phyloP scores from a whole-genome alignment of 208 protist species.

The Trypanosoma boissoni region DNA sequence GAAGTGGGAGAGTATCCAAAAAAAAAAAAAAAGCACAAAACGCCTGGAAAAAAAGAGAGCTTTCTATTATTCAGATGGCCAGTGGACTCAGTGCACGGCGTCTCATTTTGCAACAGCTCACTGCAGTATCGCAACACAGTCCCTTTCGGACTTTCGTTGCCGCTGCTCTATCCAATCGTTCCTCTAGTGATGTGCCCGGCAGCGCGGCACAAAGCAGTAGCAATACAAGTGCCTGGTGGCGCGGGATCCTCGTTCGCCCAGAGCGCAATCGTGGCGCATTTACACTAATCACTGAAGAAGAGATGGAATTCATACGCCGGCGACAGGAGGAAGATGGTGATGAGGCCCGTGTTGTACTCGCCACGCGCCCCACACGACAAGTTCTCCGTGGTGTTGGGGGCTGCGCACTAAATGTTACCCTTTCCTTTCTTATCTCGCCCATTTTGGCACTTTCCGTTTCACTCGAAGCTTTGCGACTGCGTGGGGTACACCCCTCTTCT shows the following conservation, averaged over 20 bases:
- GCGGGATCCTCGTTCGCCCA: conserved; percentile 13
- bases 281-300: conserved; percentile 61
- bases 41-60: neutral
- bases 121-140: conserved; percentile 55
- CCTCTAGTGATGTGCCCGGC: neutral
- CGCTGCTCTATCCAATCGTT: conserved; percentile 20
- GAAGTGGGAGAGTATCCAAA: no score
- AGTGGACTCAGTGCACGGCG: conserved; percentile 49
- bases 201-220: neutral
- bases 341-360: conserved; percentile 67
- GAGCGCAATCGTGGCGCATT: conserved; percentile 28
- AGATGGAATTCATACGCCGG: conserved; percentile 59
- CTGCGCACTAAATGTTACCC: conserved; percentile 38
- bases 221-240: no score
- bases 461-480: conserved; percentile 49
- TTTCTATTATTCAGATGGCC: no score
- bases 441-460: conserved; percentile 61
- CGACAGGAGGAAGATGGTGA: conserved; percentile 55
- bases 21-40: neutral
- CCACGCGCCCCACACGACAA: conserved; percentile 50
- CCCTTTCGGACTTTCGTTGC: conserved; percentile 36
- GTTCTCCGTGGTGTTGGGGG: conserved; percentile 50
- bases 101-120: conserved; percentile 72
- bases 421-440: conserved; percentile 54
- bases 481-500: conserved; percentile 14